Base-by-base conservation (phyloP, 1,284 basidiomycete genomes). In the Anthracocystis setariae region DNA sequence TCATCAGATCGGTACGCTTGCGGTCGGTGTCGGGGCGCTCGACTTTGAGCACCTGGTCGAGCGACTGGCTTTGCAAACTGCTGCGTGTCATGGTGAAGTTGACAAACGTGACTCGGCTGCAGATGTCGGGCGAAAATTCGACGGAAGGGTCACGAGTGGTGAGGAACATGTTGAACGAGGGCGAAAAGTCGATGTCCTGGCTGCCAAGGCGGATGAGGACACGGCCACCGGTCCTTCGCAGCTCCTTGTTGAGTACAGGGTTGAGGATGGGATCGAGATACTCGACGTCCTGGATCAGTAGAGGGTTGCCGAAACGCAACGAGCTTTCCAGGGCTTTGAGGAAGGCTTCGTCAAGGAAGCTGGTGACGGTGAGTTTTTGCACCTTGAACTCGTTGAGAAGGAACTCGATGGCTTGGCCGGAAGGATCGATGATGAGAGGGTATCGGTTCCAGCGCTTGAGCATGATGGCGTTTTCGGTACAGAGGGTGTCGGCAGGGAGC, bases 11-110 rank as follows among this genome's bases (percentile, higher is more conserved):
- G n/a, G 93, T 94, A 46, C 96, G 88, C 86, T 96, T 98, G 80
- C 90, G 89, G 83, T 99, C 96, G 1, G 94, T 94, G 79, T 98
- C 96, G 0, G 97, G 94, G 13, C 96, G 89, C 83, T 99, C 96
- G 43, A 93, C 92, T 82, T 95, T 95, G 68, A 99, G 88, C 2
- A 98, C 94, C 83, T 97, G 94, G 82, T 97, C 94, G 47, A 98
- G 88, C 0, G 94, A 96, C 84, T 98, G 96, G 70, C 93, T 97
- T 84, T 98, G 95, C 35, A 99, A 87, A 87, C 94, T 97, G 83
- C 93, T 93, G 62, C 94, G 89, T 0, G 96, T 99, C 93, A 98
- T 98, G 17, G 95, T 98, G 85, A 99, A 99, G 86, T 99, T 99
- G 86, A 98, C 95, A 81, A 99, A 97, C 0, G 95, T 96, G 35